Evolutionary conservation across 208 protist genomes (phyloP).

Genomic region (Leishmania guyanensis): DNA sequence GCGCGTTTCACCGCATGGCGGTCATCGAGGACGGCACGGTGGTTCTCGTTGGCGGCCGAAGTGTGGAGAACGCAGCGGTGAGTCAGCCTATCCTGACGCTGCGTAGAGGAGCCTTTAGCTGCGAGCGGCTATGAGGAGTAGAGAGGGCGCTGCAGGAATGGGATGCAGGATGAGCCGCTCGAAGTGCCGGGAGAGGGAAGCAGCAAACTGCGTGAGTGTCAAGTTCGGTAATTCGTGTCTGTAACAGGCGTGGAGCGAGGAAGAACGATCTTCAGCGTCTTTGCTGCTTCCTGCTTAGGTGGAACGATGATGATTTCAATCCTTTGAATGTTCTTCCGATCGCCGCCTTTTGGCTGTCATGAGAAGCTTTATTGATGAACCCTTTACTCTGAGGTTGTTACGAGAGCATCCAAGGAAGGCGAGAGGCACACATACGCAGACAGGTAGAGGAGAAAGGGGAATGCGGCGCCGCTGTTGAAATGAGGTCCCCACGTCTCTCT

Average conservation of each 20-base stretch:
- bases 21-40: constrained; percentile 56
- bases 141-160: background rate
- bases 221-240: no score
- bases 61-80: constrained; percentile 33
- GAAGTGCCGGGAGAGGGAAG: background rate
- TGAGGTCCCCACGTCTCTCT: no score
- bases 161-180: background rate
- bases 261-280: no score
- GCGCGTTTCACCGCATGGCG: constrained; percentile 61
- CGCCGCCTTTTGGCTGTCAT: constrained; percentile 1
- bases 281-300: no score
- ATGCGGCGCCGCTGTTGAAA: no score
- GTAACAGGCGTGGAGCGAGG: no score
- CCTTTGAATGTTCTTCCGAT: constrained; percentile 39
- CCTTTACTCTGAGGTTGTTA: constrained; percentile 27
- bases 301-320: constrained; percentile 7
- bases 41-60: constrained; percentile 60
- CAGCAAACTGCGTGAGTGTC: background rate
- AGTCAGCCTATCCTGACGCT: constrained; percentile 25
- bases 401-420: background rate
- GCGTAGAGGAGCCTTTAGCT: constrained; percentile 34
- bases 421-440: background rate
- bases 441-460: no score
- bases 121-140: constrained; percentile 9
- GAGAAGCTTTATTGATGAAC: constrained; percentile 27